Evolutionary conservation across 768 basidiomycete species (phyloP).

Genomic region (Terana coerulea): DNA sequence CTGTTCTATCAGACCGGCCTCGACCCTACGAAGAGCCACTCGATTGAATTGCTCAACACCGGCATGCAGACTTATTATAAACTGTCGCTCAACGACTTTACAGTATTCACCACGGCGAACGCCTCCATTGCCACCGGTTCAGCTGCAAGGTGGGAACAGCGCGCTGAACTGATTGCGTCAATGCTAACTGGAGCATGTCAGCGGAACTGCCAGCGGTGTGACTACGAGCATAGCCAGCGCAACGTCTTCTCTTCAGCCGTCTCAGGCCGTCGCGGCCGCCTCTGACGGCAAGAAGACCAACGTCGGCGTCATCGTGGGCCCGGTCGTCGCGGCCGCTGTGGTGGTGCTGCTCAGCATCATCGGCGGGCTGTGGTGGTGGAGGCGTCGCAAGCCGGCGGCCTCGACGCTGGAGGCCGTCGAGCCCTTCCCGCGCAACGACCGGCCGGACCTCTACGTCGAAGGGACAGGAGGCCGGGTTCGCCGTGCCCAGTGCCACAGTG

Average conservation of each 20-base stretch:
- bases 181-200: not conserved
- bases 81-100: constrained; percentile 15
- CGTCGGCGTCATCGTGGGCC: constrained; percentile 18
- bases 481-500: not conserved
- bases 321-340: constrained; percentile 14
- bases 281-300: constrained; percentile 8
- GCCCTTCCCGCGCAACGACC: constrained; percentile 2
- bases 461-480: not conserved
- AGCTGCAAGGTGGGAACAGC: not conserved
- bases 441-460: constrained; percentile 3
- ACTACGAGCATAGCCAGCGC: not conserved
- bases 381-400: not conserved
- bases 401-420: not conserved
- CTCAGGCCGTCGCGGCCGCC: not conserved
- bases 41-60: constrained; percentile 49
- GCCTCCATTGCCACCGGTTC: not conserved
- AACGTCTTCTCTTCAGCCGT: not conserved
- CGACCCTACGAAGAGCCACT: constrained; percentile 43
- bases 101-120: constrained; percentile 2
- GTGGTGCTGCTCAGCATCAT: constrained; percentile 1
- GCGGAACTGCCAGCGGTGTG: not conserved
- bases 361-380: constrained; percentile 2
- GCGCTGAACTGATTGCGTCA: not conserved
- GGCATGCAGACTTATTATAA: constrained; percentile 33
- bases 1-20: constrained; percentile 64